Conservation (phyloP, 2,329 filamentous ascomycete species). For the Ceratocystis cacaofunesta region DNA sequence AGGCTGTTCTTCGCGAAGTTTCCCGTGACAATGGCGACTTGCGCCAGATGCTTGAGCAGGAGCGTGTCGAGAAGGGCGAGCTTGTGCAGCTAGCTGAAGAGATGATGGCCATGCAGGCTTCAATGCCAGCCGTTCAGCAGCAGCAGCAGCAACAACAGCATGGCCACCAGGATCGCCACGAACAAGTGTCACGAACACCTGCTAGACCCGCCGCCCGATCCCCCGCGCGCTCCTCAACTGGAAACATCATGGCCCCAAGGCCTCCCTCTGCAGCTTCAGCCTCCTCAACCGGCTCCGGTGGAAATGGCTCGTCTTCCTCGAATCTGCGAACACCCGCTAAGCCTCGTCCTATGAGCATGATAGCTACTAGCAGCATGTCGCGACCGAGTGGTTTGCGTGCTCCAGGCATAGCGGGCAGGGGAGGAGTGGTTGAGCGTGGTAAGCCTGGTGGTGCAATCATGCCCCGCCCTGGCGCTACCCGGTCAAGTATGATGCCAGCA, state of each 20-base stretch:
- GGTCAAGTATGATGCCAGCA: constrained; percentile 67
- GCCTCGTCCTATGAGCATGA: constrained; percentile 27
- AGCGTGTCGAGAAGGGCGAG: constrained; percentile 72
- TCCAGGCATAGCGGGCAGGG: constrained; percentile 33
- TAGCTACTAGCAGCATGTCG: constrained; percentile 39
- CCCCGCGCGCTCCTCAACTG: constrained; percentile 17
- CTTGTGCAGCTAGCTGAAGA: constrained; percentile 69
- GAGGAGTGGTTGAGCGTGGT: constrained; percentile 27
- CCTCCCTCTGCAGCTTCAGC: constrained; percentile 15
- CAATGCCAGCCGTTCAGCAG: constrained; percentile 20
- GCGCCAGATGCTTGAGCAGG: constrained; percentile 50
- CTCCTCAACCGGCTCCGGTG: constrained; percentile 15
- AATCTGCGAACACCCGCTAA: constrained; percentile 23
- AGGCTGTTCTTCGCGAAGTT: constrained; percentile 55
- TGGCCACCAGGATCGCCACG: constrained; percentile 18
- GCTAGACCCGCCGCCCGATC: constrained; percentile 20
- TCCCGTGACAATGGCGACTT: constrained; percentile 55
- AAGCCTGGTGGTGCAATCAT: constrained; percentile 33
- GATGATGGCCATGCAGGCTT: constrained; percentile 56
- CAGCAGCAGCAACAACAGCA: constrained; percentile 18
- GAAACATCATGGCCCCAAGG: not conserved
- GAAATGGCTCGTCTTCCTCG: constrained; percentile 5
- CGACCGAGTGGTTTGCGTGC: constrained; percentile 45
- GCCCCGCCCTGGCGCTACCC: constrained; percentile 31
- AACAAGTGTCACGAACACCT: constrained; percentile 19